phyloP scores from a whole-genome alignment of 495 filamentous ascomycete species.

The Lophiotrema nucula region DNA sequence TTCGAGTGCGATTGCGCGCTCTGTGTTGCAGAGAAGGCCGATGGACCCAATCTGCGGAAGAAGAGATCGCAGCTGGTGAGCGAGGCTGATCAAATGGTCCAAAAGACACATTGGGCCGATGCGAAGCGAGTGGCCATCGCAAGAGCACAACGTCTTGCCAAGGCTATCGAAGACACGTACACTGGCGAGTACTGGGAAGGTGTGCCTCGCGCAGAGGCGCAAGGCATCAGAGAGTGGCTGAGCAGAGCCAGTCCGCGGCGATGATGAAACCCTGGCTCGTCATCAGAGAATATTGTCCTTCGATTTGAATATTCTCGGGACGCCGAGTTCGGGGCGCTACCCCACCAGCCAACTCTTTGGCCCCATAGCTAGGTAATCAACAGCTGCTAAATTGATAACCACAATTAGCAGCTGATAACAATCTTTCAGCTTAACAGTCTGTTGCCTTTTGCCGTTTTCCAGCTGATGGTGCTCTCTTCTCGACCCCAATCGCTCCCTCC shows the following conservation, averaged over 20 bases:
- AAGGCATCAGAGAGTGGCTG: slow-evolving; percentile 39
- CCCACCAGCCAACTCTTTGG: too few relatives aligned
- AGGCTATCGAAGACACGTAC: slow-evolving; percentile 39
- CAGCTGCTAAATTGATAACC: too few relatives aligned
- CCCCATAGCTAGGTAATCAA: too few relatives aligned
- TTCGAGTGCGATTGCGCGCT: slow-evolving; percentile 34
- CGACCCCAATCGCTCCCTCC: too few relatives aligned
- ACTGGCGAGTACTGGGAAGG: slow-evolving; percentile 38
- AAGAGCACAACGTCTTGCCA: slow-evolving; percentile 34
- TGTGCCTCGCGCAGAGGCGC: slow-evolving; percentile 34
- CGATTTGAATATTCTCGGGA: too few relatives aligned
- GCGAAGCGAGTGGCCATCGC: slow-evolving; percentile 34
- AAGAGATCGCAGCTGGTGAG: slow-evolving; percentile 36
- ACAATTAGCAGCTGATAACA: too few relatives aligned
- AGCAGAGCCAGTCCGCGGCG: slow-evolving; percentile 25
- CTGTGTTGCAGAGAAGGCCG: slow-evolving; percentile 34
- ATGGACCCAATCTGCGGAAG: slow-evolving; percentile 35
- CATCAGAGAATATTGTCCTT: too few relatives aligned
- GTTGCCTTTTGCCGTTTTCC: too few relatives aligned
- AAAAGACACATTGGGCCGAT: slow-evolving; percentile 30
- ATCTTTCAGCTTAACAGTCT: too few relatives aligned
- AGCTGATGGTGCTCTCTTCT: too few relatives aligned
- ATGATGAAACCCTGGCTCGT: too few relatives aligned
- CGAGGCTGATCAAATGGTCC: slow-evolving; percentile 38
- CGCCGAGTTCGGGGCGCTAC: too few relatives aligned